These are phyloP conservation scores for Saitozyma podzolica DNA, from an alignment of 768 basidiomycete genomes.

Conservation along the genomic window DNA sequence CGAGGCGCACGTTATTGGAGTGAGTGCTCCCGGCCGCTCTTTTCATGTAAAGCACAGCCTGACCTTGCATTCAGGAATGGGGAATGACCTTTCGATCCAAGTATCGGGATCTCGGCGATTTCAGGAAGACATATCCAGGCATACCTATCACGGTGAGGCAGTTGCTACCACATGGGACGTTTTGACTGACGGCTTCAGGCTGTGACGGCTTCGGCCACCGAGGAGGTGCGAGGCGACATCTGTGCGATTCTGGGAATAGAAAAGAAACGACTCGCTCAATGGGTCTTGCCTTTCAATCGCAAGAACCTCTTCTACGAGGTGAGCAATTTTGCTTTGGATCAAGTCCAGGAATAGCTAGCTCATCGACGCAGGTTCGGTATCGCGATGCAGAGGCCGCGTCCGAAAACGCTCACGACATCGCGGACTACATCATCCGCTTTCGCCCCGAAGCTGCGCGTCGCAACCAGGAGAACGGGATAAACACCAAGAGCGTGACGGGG, in stretches of 20 bases:
- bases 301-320: conserved; percentile 54
- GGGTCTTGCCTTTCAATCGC: conserved; percentile 52
- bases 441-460: conserved; percentile 15
- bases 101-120: conserved; percentile 49
- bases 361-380: conserved; percentile 18
- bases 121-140: conserved; percentile 43
- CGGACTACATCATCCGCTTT: conserved; percentile 39
- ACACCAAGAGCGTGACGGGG: conserved; percentile 38
- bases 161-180: not conserved
- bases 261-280: conserved; percentile 45
- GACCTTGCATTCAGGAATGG: conserved; percentile 39
- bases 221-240: conserved; percentile 50
- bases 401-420: conserved; percentile 38
- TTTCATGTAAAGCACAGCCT: not conserved
- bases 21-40: conserved; percentile 13
- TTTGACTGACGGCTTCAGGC: conserved; percentile 33
- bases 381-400: conserved; percentile 26
- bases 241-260: conserved; percentile 37
- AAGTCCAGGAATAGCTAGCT: conserved; percentile 2
- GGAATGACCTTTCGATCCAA: conserved; percentile 46
- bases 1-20: conserved; percentile 53
- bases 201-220: conserved; percentile 52
- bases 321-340: conserved; percentile 3
- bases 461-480: conserved; percentile 25
- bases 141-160: conserved; percentile 49